Conservation (phyloP, 495 filamentous ascomycete genomes). For the Aspergillus indologenus region DNA sequence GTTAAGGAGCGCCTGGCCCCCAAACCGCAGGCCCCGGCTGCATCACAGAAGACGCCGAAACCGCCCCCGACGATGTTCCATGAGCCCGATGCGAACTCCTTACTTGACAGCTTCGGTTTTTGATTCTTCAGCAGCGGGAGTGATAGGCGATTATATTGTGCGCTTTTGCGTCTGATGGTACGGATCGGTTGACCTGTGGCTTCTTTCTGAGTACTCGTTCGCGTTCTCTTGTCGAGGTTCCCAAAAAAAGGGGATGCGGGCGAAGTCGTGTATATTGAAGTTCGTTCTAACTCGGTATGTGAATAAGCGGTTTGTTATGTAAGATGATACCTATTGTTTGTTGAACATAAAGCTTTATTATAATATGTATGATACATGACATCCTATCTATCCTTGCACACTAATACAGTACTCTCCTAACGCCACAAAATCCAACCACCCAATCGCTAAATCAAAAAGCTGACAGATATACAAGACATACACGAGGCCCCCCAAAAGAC, state of each 20-base stretch:
- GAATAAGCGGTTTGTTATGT: background rate
- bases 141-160: background rate
- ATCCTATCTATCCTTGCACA: background rate
- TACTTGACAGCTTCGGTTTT: slow-evolving; percentile 79
- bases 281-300: background rate
- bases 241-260: background rate
- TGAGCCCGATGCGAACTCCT: slow-evolving; percentile 82
- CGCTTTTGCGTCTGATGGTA: background rate
- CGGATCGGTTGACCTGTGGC: background rate
- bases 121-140: slow-evolving; percentile 16
- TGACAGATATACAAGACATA: too few relatives aligned
- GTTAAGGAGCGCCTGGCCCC: slow-evolving; percentile 20
- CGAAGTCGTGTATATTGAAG: background rate
- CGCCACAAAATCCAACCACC: background rate
- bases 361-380: background rate
- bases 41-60: slow-evolving; percentile 49
- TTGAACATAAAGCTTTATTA: background rate
- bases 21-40: slow-evolving; percentile 24
- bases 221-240: background rate
- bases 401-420: background rate
- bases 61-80: slow-evolving; percentile 78
- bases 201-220: background rate
- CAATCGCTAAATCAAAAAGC: background rate
- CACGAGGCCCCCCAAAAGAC: too few relatives aligned
- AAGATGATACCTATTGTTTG: background rate